Conservation (phyloP, 768 basidiomycete genomes). For the Dentipellis sp. region DNA sequence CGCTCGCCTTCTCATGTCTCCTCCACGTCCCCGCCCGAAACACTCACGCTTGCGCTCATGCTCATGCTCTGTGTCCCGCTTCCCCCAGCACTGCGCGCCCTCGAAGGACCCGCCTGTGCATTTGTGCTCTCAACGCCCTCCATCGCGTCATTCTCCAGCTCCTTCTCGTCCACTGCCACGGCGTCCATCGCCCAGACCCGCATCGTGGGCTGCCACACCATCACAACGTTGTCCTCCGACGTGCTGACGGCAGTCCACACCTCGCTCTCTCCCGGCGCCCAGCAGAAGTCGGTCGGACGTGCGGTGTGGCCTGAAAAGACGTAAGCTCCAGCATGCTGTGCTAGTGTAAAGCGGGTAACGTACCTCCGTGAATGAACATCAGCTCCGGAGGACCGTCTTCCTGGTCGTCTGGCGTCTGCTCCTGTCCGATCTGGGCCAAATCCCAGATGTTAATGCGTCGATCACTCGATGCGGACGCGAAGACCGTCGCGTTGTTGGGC, state of each 20-base stretch:
- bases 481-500: constrained; percentile 83
- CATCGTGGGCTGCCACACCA: constrained; percentile 97
- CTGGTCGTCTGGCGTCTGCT: constrained; percentile 96
- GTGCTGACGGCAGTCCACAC: constrained; percentile 80
- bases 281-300: constrained; percentile 88
- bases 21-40: constrained; percentile 40
- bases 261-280: constrained; percentile 80
- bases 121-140: constrained; percentile 51
- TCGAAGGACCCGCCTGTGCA: constrained; percentile 13
- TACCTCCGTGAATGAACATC: constrained; percentile 92
- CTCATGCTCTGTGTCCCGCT: constrained; percentile 47
- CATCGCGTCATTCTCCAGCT: constrained; percentile 77
- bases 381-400: constrained; percentile 98
- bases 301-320: constrained; percentile 65
- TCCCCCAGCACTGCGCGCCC: constrained; percentile 11
- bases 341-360: background rate
- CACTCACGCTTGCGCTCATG: constrained; percentile 41
- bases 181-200: constrained; percentile 90
- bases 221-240: constrained; percentile 95
- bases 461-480: constrained; percentile 92
- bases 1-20: constrained; percentile 11
- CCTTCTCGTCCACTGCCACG: constrained; percentile 75
- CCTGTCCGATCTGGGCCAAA: constrained; percentile 79
- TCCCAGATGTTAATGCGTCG: constrained; percentile 95
- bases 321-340: background rate